Conservation (phyloP, 495 filamentous ascomycete genomes). For the Penicillium coprophilum region DNA sequence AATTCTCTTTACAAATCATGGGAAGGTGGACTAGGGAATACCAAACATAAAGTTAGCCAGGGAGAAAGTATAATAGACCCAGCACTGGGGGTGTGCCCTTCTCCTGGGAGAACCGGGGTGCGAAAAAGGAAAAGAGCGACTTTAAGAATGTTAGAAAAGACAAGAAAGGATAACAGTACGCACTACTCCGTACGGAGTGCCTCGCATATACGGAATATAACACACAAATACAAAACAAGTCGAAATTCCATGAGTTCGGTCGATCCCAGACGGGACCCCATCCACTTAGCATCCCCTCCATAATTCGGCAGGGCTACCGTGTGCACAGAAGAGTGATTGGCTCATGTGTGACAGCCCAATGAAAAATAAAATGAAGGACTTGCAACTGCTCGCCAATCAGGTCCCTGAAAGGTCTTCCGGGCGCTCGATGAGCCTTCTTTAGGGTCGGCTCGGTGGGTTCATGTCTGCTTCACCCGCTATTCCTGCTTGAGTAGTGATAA, state of each 20-base stretch:
- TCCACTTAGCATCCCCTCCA: conserved; percentile 13
- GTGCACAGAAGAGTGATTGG: conserved; percentile 18
- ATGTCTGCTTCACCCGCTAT: conserved; percentile 10
- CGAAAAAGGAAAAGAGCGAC: neutral
- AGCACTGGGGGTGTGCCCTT: neutral
- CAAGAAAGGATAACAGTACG: neutral
- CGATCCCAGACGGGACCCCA: conserved; percentile 14
- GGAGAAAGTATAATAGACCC: neutral
- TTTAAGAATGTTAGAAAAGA: neutral
- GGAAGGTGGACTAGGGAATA: neutral
- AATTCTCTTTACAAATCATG: neutral
- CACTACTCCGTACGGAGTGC: neutral
- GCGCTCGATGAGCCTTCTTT: conserved; percentile 12
- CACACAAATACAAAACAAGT: conserved; percentile 3
- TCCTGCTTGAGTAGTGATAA: conserved; percentile 2
- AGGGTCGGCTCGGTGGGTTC: conserved; percentile 17
- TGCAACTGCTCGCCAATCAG: conserved; percentile 17
- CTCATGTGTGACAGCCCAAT: conserved; percentile 3
- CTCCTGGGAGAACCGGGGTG: neutral
- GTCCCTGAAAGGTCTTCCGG: conserved; percentile 8
- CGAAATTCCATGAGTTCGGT: conserved; percentile 11
- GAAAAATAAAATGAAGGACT: conserved; percentile 19
- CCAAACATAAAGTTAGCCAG: neutral
- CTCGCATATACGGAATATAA: neutral
- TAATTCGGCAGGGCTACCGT: conserved; percentile 14